These are phyloP conservation scores for Endothia cerciana DNA, from an alignment of 2,329 filamentous ascomycete species.

Conservation along the genomic window DNA sequence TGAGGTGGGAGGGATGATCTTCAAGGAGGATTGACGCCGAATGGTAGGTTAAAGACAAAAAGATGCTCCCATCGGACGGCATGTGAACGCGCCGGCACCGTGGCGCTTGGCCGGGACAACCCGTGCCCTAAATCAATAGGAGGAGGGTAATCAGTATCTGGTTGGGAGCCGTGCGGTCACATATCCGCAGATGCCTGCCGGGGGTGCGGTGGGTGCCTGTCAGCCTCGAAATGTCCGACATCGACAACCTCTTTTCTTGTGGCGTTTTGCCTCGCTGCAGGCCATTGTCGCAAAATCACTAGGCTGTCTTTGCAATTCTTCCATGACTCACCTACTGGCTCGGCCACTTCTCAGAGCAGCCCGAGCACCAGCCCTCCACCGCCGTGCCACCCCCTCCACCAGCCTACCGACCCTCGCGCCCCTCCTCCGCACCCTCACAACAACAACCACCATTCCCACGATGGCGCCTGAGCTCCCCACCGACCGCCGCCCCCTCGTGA, in stretches of 20 bases:
- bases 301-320: not conserved
- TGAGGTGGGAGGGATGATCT: not conserved
- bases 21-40: not conserved
- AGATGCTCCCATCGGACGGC: not conserved
- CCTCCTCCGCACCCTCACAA: not conserved
- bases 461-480: conserved; percentile 40
- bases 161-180: not conserved
- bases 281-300: not conserved
- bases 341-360: conserved; percentile 20
- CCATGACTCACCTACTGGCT: conserved; percentile 22
- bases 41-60: too few species aligned
- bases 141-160: not conserved
- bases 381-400: not conserved
- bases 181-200: not conserved
- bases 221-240: not conserved
- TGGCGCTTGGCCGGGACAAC: not conserved
- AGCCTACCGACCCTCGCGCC: not conserved
- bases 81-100: not conserved
- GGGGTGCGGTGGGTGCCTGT: not conserved
- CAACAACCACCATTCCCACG: conserved; percentile 7
- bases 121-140: not conserved
- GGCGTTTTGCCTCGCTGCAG: not conserved
- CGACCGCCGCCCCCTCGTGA: conserved; percentile 69
- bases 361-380: not conserved
- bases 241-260: not conserved